Percentiles rank a stretch among this genome's conserved stretches.
Evolutionary conservation across 306 rosid genomes (phyloP).

Genomic region (Hippophae rhamnoides): DNA sequence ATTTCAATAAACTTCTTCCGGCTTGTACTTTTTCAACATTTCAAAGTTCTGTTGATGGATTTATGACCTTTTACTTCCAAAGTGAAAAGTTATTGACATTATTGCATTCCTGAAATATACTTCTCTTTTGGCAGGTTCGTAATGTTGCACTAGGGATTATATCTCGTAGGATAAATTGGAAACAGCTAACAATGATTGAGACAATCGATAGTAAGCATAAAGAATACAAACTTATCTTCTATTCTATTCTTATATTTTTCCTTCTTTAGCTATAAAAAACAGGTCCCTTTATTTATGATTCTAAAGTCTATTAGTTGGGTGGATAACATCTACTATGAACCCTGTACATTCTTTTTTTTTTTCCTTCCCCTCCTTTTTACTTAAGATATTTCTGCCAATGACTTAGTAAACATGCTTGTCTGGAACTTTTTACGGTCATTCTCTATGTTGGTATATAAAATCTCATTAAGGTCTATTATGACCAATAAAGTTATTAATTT

Average conservation of each 20-base stretch:
- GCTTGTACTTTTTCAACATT: background rate
- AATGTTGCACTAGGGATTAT: slow-evolving; percentile 84
- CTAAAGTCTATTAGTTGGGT: background rate
- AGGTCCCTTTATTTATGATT: background rate
- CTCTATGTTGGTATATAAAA: too few relatives aligned
- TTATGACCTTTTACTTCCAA: background rate
- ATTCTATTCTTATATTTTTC: background rate
- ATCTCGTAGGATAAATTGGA: slow-evolving; percentile 87
- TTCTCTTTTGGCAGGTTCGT: slow-evolving; percentile 56
- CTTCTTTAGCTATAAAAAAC: slow-evolving; percentile 5
- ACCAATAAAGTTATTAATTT: too few relatives aligned
- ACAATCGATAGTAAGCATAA: slow-evolving; percentile 61
- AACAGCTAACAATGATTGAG: slow-evolving; percentile 63
- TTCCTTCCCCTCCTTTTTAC: too few relatives aligned
- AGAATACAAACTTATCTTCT: background rate
- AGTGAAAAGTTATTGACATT: background rate
- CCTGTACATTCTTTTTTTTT: too few relatives aligned
- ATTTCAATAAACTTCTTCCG: background rate
- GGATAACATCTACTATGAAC: too few relatives aligned
- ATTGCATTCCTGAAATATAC: slow-evolving; percentile 2
- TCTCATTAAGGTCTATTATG: too few relatives aligned
- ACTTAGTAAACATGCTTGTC: too few relatives aligned
- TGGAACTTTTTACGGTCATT: too few relatives aligned
- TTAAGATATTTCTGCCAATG: too few relatives aligned
- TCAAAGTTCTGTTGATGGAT: background rate